These are phyloP conservation scores for Pseudopyrenochaeta lycopersici DNA, from an alignment of 2,329 filamentous ascomycete genomes.

Conservation along the genomic window DNA sequence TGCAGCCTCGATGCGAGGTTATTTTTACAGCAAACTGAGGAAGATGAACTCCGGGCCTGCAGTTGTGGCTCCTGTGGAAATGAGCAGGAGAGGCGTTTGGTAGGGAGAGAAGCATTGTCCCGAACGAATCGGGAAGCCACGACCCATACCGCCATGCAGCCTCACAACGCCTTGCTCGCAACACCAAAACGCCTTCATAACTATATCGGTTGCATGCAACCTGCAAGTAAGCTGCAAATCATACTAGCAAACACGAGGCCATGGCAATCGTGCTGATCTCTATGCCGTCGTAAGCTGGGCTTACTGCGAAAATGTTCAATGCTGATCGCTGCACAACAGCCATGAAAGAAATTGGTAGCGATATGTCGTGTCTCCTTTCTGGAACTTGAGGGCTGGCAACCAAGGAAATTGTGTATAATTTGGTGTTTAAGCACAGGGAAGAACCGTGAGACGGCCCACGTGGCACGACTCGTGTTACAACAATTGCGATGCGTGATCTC, in stretches of 20 bases:
- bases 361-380: background rate
- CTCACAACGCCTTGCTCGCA: background rate
- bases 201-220: background rate
- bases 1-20: background rate
- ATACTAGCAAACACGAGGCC: conserved; percentile 1
- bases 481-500: background rate
- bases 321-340: background rate
- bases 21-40: background rate
- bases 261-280: background rate
- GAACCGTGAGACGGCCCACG: background rate
- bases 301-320: background rate
- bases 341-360: background rate
- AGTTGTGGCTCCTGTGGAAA: background rate
- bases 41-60: background rate
- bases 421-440: background rate
- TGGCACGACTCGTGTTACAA: background rate
- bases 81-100: background rate
- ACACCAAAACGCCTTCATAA: background rate
- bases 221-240: background rate
- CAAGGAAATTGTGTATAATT: background rate
- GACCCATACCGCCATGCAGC: background rate
- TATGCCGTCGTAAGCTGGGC: background rate
- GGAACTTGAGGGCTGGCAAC: background rate
- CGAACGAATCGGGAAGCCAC: background rate
- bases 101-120: background rate